phyloP scores from a whole-genome alignment of 768 basidiomycete genomes.

The Astraeus odoratus region DNA sequence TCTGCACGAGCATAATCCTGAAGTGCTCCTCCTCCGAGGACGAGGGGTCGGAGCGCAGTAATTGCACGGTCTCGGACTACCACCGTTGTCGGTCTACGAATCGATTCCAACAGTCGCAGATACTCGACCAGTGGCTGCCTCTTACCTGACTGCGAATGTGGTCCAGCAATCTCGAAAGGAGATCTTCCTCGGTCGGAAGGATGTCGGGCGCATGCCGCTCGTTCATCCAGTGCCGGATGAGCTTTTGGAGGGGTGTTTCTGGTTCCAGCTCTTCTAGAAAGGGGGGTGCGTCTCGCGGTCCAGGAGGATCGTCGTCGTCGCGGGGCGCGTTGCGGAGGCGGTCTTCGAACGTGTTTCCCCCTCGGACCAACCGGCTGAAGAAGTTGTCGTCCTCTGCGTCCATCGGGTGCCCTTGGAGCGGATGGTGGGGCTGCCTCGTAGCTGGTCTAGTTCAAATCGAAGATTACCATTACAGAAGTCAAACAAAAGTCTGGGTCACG shows the following conservation, averaged over 20 bases:
- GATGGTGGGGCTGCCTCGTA: neutral
- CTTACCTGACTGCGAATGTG: conserved; percentile 79
- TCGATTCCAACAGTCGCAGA: neutral
- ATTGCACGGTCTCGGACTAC: conserved; percentile 74
- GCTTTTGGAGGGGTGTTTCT: conserved; percentile 58
- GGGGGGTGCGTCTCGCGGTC: conserved; percentile 21
- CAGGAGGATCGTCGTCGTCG: conserved; percentile 29
- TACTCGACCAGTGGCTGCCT: conserved; percentile 3
- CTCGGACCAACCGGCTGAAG: conserved; percentile 20
- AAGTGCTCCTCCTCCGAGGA: conserved; percentile 93
- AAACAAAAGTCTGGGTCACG: too few relatives aligned
- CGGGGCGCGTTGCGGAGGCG: conserved; percentile 31
- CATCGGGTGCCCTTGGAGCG: conserved; percentile 7
- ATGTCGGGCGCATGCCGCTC: conserved; percentile 80
- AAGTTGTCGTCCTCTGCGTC: conserved; percentile 23
- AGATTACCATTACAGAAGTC: too few relatives aligned
- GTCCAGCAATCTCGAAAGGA: conserved; percentile 62
- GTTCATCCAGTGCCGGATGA: conserved; percentile 82
- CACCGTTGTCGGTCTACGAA: conserved; percentile 1
- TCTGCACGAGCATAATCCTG: conserved; percentile 87
- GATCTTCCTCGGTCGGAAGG: conserved; percentile 61
- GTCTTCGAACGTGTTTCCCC: conserved; percentile 22
- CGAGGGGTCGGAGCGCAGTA: conserved; percentile 70
- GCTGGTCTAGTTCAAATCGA: too few relatives aligned
- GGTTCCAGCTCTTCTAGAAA: conserved; percentile 29